These are phyloP conservation scores for Exophiala spinifera DNA, from an alignment of 2,329 filamentous ascomycete species.

Conservation along the genomic window DNA sequence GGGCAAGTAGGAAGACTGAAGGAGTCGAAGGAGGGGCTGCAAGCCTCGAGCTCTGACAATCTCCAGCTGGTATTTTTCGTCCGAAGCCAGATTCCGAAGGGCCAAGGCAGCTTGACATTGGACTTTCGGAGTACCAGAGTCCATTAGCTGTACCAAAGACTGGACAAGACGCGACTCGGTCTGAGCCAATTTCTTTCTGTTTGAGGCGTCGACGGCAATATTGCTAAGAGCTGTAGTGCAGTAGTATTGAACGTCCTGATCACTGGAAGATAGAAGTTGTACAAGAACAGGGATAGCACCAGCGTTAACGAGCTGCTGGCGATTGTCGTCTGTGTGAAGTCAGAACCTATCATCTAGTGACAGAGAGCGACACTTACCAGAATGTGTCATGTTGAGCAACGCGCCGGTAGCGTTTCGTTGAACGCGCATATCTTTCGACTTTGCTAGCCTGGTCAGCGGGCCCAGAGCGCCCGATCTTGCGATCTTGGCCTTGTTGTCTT, in stretches of 20 bases:
- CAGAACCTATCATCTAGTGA: neutral
- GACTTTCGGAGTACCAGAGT: slow-evolving; percentile 93
- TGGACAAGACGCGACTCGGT: slow-evolving; percentile 89
- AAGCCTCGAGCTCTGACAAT: slow-evolving; percentile 89
- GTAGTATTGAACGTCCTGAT: slow-evolving; percentile 98
- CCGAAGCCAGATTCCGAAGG: slow-evolving; percentile 89
- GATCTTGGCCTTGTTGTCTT: slow-evolving; percentile 99
- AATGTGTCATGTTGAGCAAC: slow-evolving; percentile 98
- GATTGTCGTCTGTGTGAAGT: slow-evolving; percentile 73
- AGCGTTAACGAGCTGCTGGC: slow-evolving; percentile 93
- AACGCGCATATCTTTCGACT: slow-evolving; percentile 97
- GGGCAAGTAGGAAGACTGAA: slow-evolving; percentile 93
- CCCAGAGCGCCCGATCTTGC: slow-evolving; percentile 89
- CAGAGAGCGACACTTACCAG: slow-evolving; percentile 59
- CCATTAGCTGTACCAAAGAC: slow-evolving; percentile 93
- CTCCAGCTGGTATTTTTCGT: slow-evolving; percentile 97
- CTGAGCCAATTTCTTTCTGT: slow-evolving; percentile 85
- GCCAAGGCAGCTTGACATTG: slow-evolving; percentile 96
- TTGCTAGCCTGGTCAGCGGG: slow-evolving; percentile 85
- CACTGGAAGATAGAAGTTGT: slow-evolving; percentile 83
- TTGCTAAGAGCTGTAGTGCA: slow-evolving; percentile 98
- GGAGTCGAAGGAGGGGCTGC: slow-evolving; percentile 76
- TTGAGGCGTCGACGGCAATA: slow-evolving; percentile 90
- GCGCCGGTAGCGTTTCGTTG: slow-evolving; percentile 96
- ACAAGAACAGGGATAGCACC: slow-evolving; percentile 97